Conservation (phyloP, 768 basidiomycete species). For the Calocybe gangraenosa region DNA sequence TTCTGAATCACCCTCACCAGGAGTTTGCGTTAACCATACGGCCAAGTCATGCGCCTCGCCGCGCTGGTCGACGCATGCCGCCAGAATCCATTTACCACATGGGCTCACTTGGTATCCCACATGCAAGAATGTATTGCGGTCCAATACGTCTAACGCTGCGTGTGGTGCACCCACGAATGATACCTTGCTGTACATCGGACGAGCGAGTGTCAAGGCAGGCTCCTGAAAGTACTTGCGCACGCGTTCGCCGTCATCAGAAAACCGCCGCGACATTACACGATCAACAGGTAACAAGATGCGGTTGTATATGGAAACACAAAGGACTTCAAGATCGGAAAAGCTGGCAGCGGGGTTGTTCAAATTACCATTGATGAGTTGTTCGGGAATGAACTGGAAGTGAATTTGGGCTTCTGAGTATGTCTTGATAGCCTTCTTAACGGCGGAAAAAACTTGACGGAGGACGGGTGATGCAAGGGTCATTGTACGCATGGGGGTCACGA, state of each 20-base stretch:
- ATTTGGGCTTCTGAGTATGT: constrained; percentile 45
- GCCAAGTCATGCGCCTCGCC: constrained; percentile 71
- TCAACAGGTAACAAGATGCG: constrained; percentile 59
- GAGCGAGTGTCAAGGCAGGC: constrained; percentile 61
- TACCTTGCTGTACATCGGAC: constrained; percentile 35
- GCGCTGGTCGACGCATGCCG: constrained; percentile 71
- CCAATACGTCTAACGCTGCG: constrained; percentile 39
- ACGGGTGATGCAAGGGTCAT: constrained; percentile 62
- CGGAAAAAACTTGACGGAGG: constrained; percentile 66
- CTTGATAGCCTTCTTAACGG: constrained; percentile 54
- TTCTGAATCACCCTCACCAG: constrained; percentile 17
- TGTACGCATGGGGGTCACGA: constrained; percentile 56
- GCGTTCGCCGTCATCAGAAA: constrained; percentile 36
- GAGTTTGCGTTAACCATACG: constrained; percentile 59
- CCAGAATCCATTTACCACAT: constrained; percentile 75
- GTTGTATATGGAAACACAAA: constrained; percentile 69
- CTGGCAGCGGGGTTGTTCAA: constrained; percentile 39
- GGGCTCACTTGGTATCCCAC: constrained; percentile 65
- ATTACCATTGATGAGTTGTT: constrained; percentile 47
- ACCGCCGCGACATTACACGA: constrained; percentile 53
- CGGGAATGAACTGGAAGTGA: constrained; percentile 72
- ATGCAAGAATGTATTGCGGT: constrained; percentile 59
- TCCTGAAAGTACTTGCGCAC: constrained; percentile 55
- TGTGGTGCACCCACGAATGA: constrained; percentile 31
- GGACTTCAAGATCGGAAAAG: constrained; percentile 39